Base-by-base conservation (phyloP, 148 eudicot genomes). In the Camellia lanceoleosa region DNA sequence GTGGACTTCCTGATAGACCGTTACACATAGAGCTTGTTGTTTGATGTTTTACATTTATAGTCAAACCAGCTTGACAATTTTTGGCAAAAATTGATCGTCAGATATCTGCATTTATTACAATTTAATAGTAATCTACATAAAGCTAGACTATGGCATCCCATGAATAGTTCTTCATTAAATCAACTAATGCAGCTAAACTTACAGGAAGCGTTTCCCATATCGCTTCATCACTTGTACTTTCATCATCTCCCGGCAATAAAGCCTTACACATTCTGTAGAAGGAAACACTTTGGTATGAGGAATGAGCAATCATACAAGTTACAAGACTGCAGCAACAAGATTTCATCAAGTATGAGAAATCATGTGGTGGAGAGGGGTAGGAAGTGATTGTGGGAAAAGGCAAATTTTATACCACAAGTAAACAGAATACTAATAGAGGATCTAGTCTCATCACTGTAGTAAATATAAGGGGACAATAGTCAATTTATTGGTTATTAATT, bases 201-300 rank as follows among this genome's bases (percentile, higher is more conserved):
- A 93, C 99, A 68, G 99, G 99, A 86, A 95, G 97, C 14, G 98
- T 93, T 89, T 95, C 99, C 98, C 99, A 95, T 88, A 95, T 87
- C 64, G 95, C 94, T 76, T 93, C 99, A 85, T 93, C 95, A 81
- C 88, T 92, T 88, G 92, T 83, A 85, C 91, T 90, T 87, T 95
- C 99, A 82, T 92, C 97, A 80, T 95, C 99, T 80, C 92, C 97
- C 1, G 99, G 99, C 86, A 95, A 87, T 80, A 95, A 80, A 79
- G 99, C 94, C 87, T 94, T 89, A 84, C 99, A 95, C 99, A 93
- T 95, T 86, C 98, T 95, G 90, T 77, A 80, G 18, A 55, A 52
- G 43, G 19, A 56, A 58, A 16, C 38, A 47, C 20, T 67, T 43
- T 74, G 54, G 52, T 42, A 74, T 74, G 42, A 74, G 63, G 47